Evolutionary conservation across 1,139 yeast genomes (phyloP).

Genomic region (Candida pseudoviswanathii): DNA sequence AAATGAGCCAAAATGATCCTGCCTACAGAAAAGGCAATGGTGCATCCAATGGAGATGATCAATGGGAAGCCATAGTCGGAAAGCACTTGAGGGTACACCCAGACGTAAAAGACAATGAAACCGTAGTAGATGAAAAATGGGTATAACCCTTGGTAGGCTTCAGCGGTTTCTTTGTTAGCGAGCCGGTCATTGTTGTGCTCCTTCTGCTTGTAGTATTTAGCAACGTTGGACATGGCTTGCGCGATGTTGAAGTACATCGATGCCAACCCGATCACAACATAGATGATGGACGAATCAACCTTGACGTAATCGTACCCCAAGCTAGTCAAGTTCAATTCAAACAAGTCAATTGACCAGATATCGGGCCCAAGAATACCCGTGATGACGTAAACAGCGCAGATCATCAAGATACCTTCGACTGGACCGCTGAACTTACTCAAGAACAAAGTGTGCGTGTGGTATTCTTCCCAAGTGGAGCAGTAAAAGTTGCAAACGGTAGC

Average conservation of each 20-base stretch:
- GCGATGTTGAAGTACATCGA: conserved; percentile 70
- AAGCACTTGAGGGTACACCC: conserved; percentile 54
- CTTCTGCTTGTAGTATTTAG: conserved; percentile 45
- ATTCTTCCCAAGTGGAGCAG: conserved; percentile 94
- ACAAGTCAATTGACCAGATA: conserved; percentile 54
- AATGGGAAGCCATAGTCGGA: conserved; percentile 56
- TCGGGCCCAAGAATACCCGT: conserved; percentile 76
- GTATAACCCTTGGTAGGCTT: conserved; percentile 62
- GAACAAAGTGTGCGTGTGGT: conserved; percentile 82
- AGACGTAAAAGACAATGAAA: conserved; percentile 50
- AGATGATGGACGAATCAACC: conserved; percentile 42
- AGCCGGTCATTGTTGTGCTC: conserved; percentile 21
- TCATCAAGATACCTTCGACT: conserved; percentile 85
- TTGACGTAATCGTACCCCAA: conserved; percentile 29
- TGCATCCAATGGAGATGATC: conserved; percentile 68
- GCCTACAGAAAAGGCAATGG: conserved; percentile 85
- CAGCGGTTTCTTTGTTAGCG: conserved; percentile 25
- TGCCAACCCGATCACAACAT: conserved; percentile 52
- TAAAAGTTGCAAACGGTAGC: conserved; percentile 81
- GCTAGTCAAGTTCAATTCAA: conserved; percentile 36
- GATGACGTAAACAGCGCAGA: conserved; percentile 53
- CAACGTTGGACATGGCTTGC: conserved; percentile 74
- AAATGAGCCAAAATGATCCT: conserved; percentile 87
- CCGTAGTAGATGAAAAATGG: conserved; percentile 74
- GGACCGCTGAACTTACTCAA: conserved; percentile 88